Percentiles rank a stretch among this genome's conserved stretches.
phyloP scores from a whole-genome alignment of 2,329 filamentous ascomycete genomes.

The Cryphonectria naterciae region DNA sequence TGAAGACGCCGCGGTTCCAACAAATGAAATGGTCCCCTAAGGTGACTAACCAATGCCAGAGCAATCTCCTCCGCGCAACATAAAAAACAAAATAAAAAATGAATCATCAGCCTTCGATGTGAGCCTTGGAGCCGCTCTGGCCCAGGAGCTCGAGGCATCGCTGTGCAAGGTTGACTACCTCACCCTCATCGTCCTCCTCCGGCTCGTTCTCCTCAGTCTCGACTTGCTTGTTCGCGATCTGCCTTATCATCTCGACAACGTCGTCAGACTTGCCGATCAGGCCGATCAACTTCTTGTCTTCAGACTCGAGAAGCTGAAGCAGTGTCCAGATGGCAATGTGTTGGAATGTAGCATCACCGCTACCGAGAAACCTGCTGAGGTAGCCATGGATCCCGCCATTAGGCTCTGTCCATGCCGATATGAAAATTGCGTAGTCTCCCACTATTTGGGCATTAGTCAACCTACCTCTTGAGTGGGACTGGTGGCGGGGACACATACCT shows the following conservation, averaged over 20 bases:
- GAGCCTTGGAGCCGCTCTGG: slow-evolving; percentile 73
- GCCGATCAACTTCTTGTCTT: slow-evolving; percentile 85
- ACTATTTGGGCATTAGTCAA: slow-evolving; percentile 56
- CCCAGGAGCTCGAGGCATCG: slow-evolving; percentile 86
- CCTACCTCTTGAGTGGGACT: slow-evolving; percentile 15
- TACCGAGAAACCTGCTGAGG: slow-evolving; percentile 87
- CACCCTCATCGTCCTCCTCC: slow-evolving; percentile 87
- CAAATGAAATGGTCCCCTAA: slow-evolving; percentile 15
- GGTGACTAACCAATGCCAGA: slow-evolving; percentile 24
- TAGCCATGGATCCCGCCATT: slow-evolving; percentile 96
- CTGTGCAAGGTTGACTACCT: slow-evolving; percentile 89
- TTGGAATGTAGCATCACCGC: slow-evolving; percentile 95
- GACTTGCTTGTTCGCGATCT: slow-evolving; percentile 86
- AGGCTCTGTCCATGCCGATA: slow-evolving; percentile 90
- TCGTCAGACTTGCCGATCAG: slow-evolving; percentile 89
- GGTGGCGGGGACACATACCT: slow-evolving; percentile 59
- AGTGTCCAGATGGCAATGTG: slow-evolving; percentile 99
- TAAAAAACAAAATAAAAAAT: not conserved
- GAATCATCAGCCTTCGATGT: slow-evolving; percentile 72
- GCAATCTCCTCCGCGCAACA: slow-evolving; percentile 13
- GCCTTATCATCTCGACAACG: slow-evolving; percentile 88
- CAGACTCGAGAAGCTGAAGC: slow-evolving; percentile 91
- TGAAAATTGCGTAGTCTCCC: slow-evolving; percentile 94
- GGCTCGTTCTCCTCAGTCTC: slow-evolving; percentile 87
- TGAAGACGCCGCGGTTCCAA: slow-evolving; percentile 30